Conservation (phyloP, 805 yeast species). For the Saturnispora sekii region DNA sequence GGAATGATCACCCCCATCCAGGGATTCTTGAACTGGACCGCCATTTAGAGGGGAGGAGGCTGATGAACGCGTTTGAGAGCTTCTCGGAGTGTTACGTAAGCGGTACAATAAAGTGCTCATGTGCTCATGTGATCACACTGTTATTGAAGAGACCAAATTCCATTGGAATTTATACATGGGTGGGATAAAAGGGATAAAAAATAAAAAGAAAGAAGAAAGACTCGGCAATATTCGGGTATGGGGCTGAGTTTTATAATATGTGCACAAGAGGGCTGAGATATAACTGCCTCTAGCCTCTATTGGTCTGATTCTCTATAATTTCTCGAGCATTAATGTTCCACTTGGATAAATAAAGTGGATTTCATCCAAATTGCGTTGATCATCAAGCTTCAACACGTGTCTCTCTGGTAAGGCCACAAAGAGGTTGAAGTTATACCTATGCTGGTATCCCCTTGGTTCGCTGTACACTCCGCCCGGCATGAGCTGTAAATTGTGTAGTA, state of each 20-base stretch:
- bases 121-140: no score
- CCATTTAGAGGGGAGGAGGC: conserved; percentile 9
- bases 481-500: conserved; percentile 18
- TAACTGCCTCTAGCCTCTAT: no score
- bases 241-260: no score
- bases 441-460: conserved; percentile 29
- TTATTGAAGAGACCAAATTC: no score
- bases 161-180: no score
- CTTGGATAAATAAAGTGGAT: conserved; percentile 47
- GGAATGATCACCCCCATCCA: conserved; percentile 54
- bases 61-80: neutral
- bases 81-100: neutral
- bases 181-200: no score
- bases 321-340: conserved; percentile 35
- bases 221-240: no score
- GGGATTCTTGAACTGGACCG: conserved; percentile 35
- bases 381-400: conserved; percentile 29
- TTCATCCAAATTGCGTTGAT: conserved; percentile 28
- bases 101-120: no score
- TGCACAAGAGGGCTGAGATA: no score
- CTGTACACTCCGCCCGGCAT: conserved; percentile 23
- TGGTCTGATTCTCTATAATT: neutral
- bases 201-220: no score
- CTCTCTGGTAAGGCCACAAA: conserved; percentile 48
- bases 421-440: conserved; percentile 40